Evolutionary conservation across 345 rosid genomes (phyloP), one percentile per base, ranked within the genome.

Genomic region (Rhodamnia rubescens): DNA sequence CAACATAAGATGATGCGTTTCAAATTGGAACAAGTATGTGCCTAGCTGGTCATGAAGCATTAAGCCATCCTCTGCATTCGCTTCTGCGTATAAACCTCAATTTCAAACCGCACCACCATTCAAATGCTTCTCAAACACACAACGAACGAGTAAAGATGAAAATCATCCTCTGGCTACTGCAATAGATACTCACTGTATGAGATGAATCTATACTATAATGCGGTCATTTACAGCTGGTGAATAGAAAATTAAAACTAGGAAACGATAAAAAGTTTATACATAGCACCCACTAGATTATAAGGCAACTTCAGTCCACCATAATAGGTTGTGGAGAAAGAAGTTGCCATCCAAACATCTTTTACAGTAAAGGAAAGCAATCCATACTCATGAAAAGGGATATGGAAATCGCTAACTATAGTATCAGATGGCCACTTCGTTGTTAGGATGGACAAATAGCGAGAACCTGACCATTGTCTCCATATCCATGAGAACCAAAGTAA

Each of bases 391-490:
- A 52, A 85, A 85, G 82, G 55, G 64, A 52, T 57, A 64, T 44
- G 57, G 51, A 50, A 36, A 47, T 69, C 78, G 78, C 42, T 57
- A 64, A 36, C 82, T 57, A 42, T 42, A 26, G 6, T 74, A 88
- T 80, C 78, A 44, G n/a, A 64, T 56, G 13, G 26, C 58, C 49
- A 24, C 52, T 44, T 52, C 49, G 32, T 55, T 52, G 59, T 81
- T 84, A 78, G 59, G 90, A 88, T 80, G 84, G 84, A 32, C 78
- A 69, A 80, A 87, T 81, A 90, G 74, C 90, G 53, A 40, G 74
- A 16, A 74, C 84, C 87, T 18, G 86, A 61, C 59, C 64, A 74
- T 87, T 84, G 54, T 81, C 82, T 82, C 84, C 85, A 40, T 85
- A 87, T 83, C 74, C 88, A 64, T 57, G 55, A 53, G 54, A 64